phyloP scores from a whole-genome alignment of 192 early-diverging fungal genomes.

The Gamsiella multidivaricata region DNA sequence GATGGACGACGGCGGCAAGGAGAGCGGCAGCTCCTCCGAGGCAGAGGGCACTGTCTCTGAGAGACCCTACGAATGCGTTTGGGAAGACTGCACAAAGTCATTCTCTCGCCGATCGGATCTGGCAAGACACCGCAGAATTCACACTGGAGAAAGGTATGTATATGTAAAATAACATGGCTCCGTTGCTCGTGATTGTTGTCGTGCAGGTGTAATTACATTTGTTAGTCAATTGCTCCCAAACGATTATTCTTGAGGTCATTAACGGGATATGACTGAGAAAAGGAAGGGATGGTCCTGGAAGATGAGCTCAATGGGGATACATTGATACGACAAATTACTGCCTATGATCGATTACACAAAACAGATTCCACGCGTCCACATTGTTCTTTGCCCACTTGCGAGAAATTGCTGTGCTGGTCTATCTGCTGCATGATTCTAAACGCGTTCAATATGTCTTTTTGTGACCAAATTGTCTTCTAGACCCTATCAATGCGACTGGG shows the following conservation, averaged over 20 bases:
- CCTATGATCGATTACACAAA: too few species aligned
- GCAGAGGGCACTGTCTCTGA: slow-evolving; percentile 54
- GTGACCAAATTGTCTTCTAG: not conserved
- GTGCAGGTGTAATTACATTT: too few species aligned
- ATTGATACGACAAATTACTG: too few species aligned
- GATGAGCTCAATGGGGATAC: too few species aligned
- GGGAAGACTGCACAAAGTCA: slow-evolving; percentile 71
- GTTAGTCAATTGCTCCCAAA: too few species aligned
- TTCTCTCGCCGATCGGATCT: slow-evolving; percentile 81
- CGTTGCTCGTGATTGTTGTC: too few species aligned
- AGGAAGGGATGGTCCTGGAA: too few species aligned
- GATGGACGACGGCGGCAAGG: slow-evolving; percentile 33
- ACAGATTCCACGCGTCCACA: too few species aligned
- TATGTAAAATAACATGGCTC: not conserved
- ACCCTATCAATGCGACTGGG: slow-evolving; percentile 72
- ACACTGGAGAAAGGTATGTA: slow-evolving; percentile 72
- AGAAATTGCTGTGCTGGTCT: too few species aligned
- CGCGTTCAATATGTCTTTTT: slow-evolving; percentile 5
- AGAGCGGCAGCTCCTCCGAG: slow-evolving; percentile 45
- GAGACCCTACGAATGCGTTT: slow-evolving; percentile 64
- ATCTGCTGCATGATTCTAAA: not conserved
- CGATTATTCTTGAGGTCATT: too few species aligned
- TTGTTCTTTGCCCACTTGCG: too few species aligned
- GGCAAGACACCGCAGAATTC: slow-evolving; percentile 77
- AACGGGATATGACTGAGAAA: too few species aligned